Evolutionary conservation across 2,329 filamentous ascomycete species (phyloP).

Genomic region (Scorias spongiosa): DNA sequence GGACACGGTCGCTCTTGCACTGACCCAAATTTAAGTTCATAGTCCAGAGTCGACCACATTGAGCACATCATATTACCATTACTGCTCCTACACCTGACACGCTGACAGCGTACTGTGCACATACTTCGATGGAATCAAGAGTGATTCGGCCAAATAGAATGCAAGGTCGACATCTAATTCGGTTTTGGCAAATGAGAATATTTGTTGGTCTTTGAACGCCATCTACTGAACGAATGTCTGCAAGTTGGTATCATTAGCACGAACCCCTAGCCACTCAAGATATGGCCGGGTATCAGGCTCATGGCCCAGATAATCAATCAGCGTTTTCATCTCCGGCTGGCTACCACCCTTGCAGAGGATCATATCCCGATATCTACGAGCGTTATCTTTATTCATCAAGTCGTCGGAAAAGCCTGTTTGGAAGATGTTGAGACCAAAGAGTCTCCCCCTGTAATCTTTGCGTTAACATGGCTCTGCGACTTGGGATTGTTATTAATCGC

Average conservation of each 20-base stretch:
- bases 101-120: too few species aligned
- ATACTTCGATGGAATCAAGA: too few species aligned
- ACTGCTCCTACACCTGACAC: too few species aligned
- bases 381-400: conserved; percentile 1
- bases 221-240: not conserved
- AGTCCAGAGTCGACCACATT: too few species aligned
- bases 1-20: too few species aligned
- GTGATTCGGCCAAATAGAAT: too few species aligned
- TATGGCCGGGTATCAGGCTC: not conserved
- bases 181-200: too few species aligned
- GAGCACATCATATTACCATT: too few species aligned
- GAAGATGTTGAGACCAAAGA: conserved; percentile 1
- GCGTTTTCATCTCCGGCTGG: conserved; percentile 3
- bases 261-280: not conserved
- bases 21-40: too few species aligned
- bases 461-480: not conserved
- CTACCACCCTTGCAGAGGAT: conserved; percentile 1
- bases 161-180: too few species aligned
- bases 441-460: not conserved
- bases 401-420: conserved; percentile 2
- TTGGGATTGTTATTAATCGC: not conserved
- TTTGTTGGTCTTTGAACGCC: too few species aligned
- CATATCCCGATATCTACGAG: conserved; percentile 2
- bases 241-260: not conserved
- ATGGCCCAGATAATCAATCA: conserved; percentile 1